phyloP scores from a whole-genome alignment of 2,329 filamentous ascomycete genomes.

The Colletotrichum sp. region DNA sequence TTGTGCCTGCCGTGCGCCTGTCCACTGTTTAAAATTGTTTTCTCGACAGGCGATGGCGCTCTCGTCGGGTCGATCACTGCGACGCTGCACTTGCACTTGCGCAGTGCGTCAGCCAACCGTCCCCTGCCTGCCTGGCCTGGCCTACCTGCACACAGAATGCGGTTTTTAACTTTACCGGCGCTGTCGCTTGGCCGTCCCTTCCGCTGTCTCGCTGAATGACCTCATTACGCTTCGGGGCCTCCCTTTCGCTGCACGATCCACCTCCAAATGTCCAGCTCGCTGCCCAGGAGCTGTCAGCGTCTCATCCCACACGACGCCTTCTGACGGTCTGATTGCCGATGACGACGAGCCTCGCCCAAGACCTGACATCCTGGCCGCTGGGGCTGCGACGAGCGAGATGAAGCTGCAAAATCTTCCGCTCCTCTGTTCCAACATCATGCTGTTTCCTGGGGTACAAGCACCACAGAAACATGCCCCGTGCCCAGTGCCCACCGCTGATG shows the following conservation, averaged over 20 bases:
- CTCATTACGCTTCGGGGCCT: constrained; percentile 17
- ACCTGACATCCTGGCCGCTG: neutral
- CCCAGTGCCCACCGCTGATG: neutral
- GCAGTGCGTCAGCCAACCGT: neutral
- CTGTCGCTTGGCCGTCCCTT: neutral
- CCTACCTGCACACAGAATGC: neutral
- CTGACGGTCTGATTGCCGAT: constrained; percentile 1
- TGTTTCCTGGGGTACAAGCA: constrained; percentile 8
- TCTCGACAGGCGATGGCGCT: neutral
- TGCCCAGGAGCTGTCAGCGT: neutral
- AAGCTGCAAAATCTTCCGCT: constrained; percentile 2
- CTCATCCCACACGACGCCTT: neutral
- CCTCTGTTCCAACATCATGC: neutral
- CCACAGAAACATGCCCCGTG: neutral
- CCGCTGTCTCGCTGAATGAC: constrained; percentile 8
- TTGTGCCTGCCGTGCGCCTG: neutral
- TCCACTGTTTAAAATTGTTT: neutral
- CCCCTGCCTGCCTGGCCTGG: neutral
- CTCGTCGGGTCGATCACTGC: neutral
- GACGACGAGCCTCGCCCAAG: constrained; percentile 2
- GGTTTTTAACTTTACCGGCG: neutral
- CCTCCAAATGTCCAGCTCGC: neutral
- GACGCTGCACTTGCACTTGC: neutral
- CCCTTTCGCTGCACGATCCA: neutral
- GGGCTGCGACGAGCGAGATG: neutral